phyloP scores from a whole-genome alignment of 495 filamentous ascomycete genomes.

The Annulohypoxylon nitens region DNA sequence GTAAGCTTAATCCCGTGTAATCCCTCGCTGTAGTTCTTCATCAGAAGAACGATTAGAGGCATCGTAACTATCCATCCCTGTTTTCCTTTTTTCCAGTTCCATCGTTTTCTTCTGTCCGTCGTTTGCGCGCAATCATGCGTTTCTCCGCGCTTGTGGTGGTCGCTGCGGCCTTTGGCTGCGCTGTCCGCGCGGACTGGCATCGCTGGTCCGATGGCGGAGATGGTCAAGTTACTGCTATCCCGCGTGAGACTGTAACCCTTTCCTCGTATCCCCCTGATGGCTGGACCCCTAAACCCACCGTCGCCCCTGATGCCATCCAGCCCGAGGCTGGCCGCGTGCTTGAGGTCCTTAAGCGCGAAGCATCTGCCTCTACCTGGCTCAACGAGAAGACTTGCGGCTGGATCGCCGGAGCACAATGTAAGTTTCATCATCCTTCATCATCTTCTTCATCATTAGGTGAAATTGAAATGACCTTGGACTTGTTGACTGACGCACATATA shows the following conservation, averaged over 20 bases:
- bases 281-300: slow-evolving; percentile 49
- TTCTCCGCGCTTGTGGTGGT: slow-evolving; percentile 12
- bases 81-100: background rate
- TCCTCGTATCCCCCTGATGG: slow-evolving; percentile 7
- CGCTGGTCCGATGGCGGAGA: slow-evolving; percentile 40
- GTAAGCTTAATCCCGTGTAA: background rate
- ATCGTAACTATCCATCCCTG: background rate
- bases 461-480: background rate
- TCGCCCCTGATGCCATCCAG: slow-evolving; percentile 25
- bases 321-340: slow-evolving; percentile 29
- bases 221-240: background rate
- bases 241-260: slow-evolving; percentile 32
- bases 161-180: slow-evolving; percentile 28
- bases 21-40: slow-evolving; percentile 16
- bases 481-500: slow-evolving; percentile 19
- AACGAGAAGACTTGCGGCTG: slow-evolving; percentile 56
- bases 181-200: slow-evolving; percentile 41
- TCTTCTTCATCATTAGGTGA: background rate
- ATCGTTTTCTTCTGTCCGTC: background rate
- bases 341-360: slow-evolving; percentile 30
- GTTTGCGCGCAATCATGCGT: slow-evolving; percentile 33
- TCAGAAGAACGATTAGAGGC: slow-evolving; percentile 23
- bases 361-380: slow-evolving; percentile 42
- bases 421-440: slow-evolving; percentile 25
- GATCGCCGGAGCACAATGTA: slow-evolving; percentile 49